Conservation (phyloP, 768 basidiomycete species). For the Russula compacta region DNA sequence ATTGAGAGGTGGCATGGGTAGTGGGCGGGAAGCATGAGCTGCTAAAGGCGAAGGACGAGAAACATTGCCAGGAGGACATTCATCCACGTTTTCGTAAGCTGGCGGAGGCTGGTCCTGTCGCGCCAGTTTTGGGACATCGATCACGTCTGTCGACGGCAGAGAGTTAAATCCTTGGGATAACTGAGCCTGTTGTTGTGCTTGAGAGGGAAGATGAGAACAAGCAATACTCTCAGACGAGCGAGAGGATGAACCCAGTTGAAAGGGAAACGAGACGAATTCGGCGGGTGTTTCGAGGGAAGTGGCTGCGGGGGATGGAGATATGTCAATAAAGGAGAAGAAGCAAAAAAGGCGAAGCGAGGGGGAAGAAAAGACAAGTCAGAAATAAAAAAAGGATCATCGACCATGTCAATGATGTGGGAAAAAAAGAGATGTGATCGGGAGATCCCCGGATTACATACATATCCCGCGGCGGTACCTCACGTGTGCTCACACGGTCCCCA, state of each 20-base stretch:
- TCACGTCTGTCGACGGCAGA: constrained; percentile 16
- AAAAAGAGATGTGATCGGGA: not conserved
- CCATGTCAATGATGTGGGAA: not conserved
- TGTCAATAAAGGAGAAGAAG: not conserved
- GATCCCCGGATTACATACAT: constrained; percentile 14
- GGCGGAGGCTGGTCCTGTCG: constrained; percentile 19
- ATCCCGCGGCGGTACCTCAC: constrained; percentile 5
- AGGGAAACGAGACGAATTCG: not conserved
- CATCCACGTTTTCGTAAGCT: constrained; percentile 20
- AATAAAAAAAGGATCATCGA: constrained; percentile 10
- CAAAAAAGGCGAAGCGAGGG: not conserved
- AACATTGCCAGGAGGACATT: not conserved
- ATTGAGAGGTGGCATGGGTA: constrained; percentile 10
- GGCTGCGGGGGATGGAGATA: not conserved
- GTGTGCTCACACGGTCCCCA: not conserved
- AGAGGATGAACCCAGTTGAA: not conserved
- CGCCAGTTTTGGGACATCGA: constrained; percentile 17
- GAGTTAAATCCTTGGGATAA: not conserved
- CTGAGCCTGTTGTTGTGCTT: constrained; percentile 4
- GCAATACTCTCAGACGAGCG: not conserved
- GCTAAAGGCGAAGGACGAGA: constrained; percentile 9
- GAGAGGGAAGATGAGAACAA: constrained; percentile 16
- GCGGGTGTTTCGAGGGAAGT: not conserved
- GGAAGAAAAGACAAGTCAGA: not conserved
- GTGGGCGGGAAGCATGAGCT: constrained; percentile 12